Conservation (phyloP, 225 moss, liverwort and hornwort genomes). For the Sphagnum tenellum region DNA sequence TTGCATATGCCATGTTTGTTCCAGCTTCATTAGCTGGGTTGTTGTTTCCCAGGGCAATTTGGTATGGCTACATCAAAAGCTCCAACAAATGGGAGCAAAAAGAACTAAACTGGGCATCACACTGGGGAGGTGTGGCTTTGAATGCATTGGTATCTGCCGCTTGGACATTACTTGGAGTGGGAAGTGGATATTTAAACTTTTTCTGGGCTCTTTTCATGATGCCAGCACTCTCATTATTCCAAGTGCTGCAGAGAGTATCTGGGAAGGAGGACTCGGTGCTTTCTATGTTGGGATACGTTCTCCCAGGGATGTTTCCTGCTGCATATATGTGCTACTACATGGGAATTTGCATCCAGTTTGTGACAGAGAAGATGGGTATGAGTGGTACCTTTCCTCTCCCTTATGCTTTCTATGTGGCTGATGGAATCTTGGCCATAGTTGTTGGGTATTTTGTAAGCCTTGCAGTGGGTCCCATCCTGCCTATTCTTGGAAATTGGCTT, state of each 20-base stretch:
- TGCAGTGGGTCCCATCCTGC: constrained; percentile 60
- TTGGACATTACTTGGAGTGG: constrained; percentile 27
- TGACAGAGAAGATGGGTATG: constrained; percentile 94
- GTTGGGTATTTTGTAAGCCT: constrained; percentile 48
- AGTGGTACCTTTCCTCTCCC: constrained; percentile 75
- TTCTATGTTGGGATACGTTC: constrained; percentile 55
- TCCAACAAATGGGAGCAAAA: constrained; percentile 55
- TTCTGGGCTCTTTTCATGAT: constrained; percentile 77
- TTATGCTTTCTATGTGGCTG: constrained; percentile 68
- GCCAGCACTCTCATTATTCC: constrained; percentile 58
- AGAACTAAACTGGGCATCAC: constrained; percentile 71
- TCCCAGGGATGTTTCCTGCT: constrained; percentile 68
- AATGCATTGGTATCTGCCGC: constrained; percentile 49
- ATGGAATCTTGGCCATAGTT: constrained; percentile 68
- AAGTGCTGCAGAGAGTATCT: constrained; percentile 41
- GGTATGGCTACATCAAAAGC: constrained; percentile 20
- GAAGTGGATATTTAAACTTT: constrained; percentile 88
- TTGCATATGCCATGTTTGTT: constrained; percentile 75
- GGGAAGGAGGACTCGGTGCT: constrained; percentile 59
- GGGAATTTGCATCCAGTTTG: constrained; percentile 69
- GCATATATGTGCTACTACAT: constrained; percentile 77
- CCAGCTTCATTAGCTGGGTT: constrained; percentile 74
- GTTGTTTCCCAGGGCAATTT: constrained; percentile 56
- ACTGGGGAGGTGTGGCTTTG: constrained; percentile 73
- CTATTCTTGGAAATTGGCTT: constrained; percentile 71